Evolutionary conservation across 1,139 yeast genomes (phyloP), one percentile per base, ranked within the genome.

Genomic region (Torulaspora globosa): DNA sequence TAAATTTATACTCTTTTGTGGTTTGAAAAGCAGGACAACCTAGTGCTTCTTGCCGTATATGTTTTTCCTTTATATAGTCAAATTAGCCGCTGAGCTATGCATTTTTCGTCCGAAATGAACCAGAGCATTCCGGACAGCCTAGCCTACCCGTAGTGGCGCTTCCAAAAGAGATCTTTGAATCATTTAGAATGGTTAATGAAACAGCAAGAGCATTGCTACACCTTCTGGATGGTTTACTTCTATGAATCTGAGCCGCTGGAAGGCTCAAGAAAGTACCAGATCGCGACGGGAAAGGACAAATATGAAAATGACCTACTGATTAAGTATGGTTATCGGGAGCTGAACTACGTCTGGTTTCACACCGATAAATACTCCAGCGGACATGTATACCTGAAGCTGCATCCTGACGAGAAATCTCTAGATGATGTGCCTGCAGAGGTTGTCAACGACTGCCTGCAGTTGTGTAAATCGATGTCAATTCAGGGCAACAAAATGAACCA

Each of bases 341-440:
- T 62, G 41, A 56, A 59, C 29, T 85, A 84, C 60, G 70, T 84
- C 7, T 87, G 96, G 94, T 86, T 87, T 59, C 95, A 86, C 63
- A 90, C 83, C 7, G 94, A 85, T 57, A 84, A 83, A 55, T 72
- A 80, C 44, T 82, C 90, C 9, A 82, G 90, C 36, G 95, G 94
- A 0, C 95, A 87, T 62, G 74, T 87, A n/a, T 87, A 87, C 57
- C 66, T 85, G 27, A 77, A 87, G 46, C 66, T 84, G 29, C 65
- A 70, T 1, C 66, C 67, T 2, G 72, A 70, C 12, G 73, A 73
- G 16, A 77, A 73, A 33, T 63, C 71, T 54, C 62, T 75, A 69
- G 79, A 76, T 26, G 63, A 66, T 36, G 71, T 86, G 2, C 80
- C 84, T 1, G 70, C 72, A 28, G 73, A 67, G 5, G 68, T 84